These are phyloP conservation scores for Candida lessepsii DNA, from an alignment of 805 yeast species.

Conservation along the genomic window DNA sequence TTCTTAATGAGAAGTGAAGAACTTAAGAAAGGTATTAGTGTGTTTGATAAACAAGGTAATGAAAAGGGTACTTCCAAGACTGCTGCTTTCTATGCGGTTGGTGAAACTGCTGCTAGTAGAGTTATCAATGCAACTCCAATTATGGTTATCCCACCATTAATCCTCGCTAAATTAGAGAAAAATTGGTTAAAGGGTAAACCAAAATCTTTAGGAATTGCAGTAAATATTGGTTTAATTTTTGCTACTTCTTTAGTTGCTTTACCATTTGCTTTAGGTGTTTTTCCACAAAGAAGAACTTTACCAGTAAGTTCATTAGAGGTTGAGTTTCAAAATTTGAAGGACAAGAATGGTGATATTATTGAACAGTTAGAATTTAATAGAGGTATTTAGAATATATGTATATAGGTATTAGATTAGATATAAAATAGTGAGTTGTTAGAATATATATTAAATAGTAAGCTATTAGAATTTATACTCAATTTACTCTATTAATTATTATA, in stretches of 20 bases:
- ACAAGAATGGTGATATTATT: constrained; percentile 57
- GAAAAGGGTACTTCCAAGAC: constrained; percentile 67
- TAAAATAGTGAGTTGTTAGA: too few species aligned
- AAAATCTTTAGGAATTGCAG: constrained; percentile 58
- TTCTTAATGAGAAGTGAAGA: constrained; percentile 96
- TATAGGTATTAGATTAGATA: constrained; percentile 5
- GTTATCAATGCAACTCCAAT: constrained; percentile 96
- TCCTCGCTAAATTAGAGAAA: constrained; percentile 75
- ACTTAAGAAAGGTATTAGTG: constrained; percentile 78
- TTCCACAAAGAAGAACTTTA: constrained; percentile 83
- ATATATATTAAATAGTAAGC: too few species aligned
- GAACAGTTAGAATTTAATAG: constrained; percentile 80
- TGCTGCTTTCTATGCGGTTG: constrained; percentile 93
- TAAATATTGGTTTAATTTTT: constrained; percentile 84
- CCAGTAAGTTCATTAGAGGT: constrained; percentile 61
- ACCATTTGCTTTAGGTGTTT: constrained; percentile 93
- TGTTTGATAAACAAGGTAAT: constrained; percentile 61
- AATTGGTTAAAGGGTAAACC: constrained; percentile 66
- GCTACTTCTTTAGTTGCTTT: constrained; percentile 81
- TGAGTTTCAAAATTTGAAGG: constrained; percentile 58
- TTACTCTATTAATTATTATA: too few species aligned
- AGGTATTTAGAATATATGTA: constrained; percentile 60
- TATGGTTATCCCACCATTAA: constrained; percentile 93
- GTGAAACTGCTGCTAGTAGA: constrained; percentile 93
- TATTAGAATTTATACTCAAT: too few species aligned